These are phyloP conservation scores for Carex scoparia DNA, from an alignment of 176 grass and related monocot genomes.

Conservation along the genomic window DNA sequence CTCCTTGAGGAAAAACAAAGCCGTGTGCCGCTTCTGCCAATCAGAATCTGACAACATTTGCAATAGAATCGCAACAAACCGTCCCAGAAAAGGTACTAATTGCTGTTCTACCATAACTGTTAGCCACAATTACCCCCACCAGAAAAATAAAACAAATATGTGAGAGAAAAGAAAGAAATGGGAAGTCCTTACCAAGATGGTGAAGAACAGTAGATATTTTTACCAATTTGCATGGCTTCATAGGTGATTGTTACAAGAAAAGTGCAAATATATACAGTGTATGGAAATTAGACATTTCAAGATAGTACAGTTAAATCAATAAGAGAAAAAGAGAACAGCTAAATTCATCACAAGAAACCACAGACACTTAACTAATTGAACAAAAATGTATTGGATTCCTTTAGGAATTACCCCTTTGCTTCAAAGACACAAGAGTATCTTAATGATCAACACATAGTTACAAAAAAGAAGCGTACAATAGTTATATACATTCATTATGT, in stretches of 20 bases:
- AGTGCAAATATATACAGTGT: background rate
- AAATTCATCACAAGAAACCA: background rate
- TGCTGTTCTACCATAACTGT: slow-evolving; percentile 54
- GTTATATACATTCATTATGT: too few relatives aligned
- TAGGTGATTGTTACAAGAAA: background rate
- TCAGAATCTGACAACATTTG: slow-evolving; percentile 77
- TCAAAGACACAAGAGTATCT: too few relatives aligned
- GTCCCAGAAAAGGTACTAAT: slow-evolving; percentile 68
- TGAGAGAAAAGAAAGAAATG: background rate
- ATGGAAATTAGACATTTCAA: background rate
- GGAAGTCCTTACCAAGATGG: background rate
- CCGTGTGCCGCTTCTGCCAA: slow-evolving; percentile 92
- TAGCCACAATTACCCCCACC: background rate
- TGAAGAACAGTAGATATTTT: background rate
- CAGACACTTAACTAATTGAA: background rate
- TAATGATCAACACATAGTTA: background rate
- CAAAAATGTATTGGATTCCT: background rate
- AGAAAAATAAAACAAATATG: background rate
- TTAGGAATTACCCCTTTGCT: too few relatives aligned
- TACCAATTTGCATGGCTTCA: background rate
- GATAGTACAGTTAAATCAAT: background rate
- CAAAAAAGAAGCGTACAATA: background rate
- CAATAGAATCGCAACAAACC: slow-evolving; percentile 77
- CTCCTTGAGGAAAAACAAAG: slow-evolving; percentile 75
- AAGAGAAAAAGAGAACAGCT: background rate